Evolutionary conservation across 2,329 filamentous ascomycete species (phyloP).

Genomic region (Lizonia empirigonia): DNA sequence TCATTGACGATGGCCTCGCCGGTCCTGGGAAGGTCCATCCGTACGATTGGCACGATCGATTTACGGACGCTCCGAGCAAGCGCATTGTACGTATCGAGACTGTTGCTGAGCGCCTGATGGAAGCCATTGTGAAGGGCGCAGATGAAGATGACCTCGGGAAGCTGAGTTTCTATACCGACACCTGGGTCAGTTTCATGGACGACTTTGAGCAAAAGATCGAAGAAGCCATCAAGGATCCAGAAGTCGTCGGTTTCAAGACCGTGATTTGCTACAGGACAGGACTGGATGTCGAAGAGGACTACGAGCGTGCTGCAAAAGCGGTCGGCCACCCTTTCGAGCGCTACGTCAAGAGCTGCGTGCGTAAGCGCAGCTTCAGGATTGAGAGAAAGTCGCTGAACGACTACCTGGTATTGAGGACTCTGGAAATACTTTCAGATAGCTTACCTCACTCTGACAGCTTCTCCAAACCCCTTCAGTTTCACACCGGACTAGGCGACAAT

Average conservation of each 20-base stretch:
- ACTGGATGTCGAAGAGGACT: slow-evolving; percentile 59
- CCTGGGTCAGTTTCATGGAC: slow-evolving; percentile 54
- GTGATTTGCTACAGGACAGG: slow-evolving; percentile 83
- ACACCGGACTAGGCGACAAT: slow-evolving; percentile 81
- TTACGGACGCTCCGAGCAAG: slow-evolving; percentile 67
- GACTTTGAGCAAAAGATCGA: slow-evolving; percentile 61
- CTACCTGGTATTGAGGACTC: slow-evolving; percentile 68
- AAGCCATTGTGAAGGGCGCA: slow-evolving; percentile 54
- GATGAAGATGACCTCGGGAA: slow-evolving; percentile 43
- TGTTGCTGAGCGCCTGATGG: slow-evolving; percentile 67
- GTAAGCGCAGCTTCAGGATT: slow-evolving; percentile 57
- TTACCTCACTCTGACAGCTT: slow-evolving; percentile 38
- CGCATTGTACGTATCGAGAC: slow-evolving; percentile 80
- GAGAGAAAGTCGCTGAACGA: slow-evolving; percentile 71
- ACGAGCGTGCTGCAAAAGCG: slow-evolving; percentile 44
- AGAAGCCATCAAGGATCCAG: slow-evolving; percentile 64
- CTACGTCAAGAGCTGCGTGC: slow-evolving; percentile 49
- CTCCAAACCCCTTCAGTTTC: slow-evolving; percentile 80
- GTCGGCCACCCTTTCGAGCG: slow-evolving; percentile 49
- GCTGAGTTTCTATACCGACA: slow-evolving; percentile 43
- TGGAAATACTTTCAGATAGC: slow-evolving; percentile 60
- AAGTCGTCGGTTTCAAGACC: slow-evolving; percentile 81
- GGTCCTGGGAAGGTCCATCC: slow-evolving; percentile 61
- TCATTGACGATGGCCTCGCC: slow-evolving; percentile 78
- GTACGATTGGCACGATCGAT: slow-evolving; percentile 64